These are phyloP conservation scores for Colletotrichum magnum DNA, from an alignment of 2,329 filamentous ascomycete species.

Conservation along the genomic window DNA sequence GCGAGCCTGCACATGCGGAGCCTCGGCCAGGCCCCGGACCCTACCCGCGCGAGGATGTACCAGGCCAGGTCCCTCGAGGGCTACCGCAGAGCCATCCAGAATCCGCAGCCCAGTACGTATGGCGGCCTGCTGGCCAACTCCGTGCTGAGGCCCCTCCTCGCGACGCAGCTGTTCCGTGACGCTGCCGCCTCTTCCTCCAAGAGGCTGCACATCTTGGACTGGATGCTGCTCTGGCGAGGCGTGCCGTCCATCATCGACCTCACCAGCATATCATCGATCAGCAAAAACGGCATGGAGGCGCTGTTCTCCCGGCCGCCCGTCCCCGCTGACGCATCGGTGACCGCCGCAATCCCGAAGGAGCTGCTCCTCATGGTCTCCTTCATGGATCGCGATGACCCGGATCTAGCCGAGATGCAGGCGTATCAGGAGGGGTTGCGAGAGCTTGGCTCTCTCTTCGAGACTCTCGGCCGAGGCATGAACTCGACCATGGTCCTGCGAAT, in stretches of 20 bases:
- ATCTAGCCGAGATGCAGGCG: conserved; percentile 53
- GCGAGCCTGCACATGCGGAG: conserved; percentile 63
- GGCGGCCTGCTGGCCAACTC: conserved; percentile 65
- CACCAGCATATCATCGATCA: conserved; percentile 47
- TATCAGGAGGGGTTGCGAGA: conserved; percentile 63
- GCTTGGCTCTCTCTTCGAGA: conserved; percentile 65
- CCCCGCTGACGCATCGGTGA: conserved; percentile 56
- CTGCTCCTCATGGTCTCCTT: conserved; percentile 64
- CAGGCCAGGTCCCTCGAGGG: conserved; percentile 62
- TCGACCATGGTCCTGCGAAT: conserved; percentile 62
- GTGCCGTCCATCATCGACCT: conserved; percentile 63
- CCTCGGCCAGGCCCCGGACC: conserved; percentile 55
- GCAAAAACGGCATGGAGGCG: conserved; percentile 58
- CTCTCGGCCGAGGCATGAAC: conserved; percentile 60
- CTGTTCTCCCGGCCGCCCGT: conserved; percentile 65
- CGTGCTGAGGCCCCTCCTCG: conserved; percentile 65
- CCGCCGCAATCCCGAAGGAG: conserved; percentile 59
- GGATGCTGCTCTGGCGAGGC: conserved; percentile 69
- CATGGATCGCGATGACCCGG: conserved; percentile 57
- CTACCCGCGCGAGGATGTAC: conserved; percentile 56
- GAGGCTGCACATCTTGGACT: conserved; percentile 66
- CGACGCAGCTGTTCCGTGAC: conserved; percentile 65
- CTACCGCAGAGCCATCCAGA: conserved; percentile 64
- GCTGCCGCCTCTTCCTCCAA: conserved; percentile 47
- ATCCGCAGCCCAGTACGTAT: conserved; percentile 59